Evolutionary conservation across 495 filamentous ascomycete species (phyloP).

Genomic region (Podospora comata): DNA sequence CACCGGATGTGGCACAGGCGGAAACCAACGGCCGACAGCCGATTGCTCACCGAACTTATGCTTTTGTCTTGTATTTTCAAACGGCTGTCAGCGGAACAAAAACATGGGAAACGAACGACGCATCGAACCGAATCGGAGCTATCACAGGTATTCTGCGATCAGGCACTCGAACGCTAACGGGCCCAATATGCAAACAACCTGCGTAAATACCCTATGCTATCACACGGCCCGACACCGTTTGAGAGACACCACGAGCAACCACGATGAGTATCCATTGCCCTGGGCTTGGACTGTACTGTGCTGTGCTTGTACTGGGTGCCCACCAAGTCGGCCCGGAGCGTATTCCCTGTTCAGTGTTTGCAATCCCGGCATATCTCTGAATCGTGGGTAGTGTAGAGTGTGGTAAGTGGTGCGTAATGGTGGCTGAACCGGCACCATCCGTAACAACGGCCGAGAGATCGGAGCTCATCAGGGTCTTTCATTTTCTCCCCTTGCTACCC

Average conservation of each 20-base stretch:
- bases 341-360: too few species aligned
- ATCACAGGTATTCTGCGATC: neutral
- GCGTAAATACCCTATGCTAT: neutral
- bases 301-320: too few species aligned
- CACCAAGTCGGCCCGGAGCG: too few species aligned
- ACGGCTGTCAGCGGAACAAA: neutral
- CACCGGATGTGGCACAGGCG: neutral
- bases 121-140: neutral
- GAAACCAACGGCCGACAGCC: neutral
- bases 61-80: neutral
- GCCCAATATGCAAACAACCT: neutral
- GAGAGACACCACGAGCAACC: neutral
- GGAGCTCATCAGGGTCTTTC: neutral
- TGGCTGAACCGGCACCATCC: neutral
- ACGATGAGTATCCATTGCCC: neutral
- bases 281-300: neutral
- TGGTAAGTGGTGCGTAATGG: neutral
- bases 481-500: neutral
- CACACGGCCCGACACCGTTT: neutral
- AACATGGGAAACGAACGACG: neutral
- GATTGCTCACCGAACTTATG: neutral
- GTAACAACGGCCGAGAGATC: neutral
- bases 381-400: neutral
- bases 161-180: neutral
- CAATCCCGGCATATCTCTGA: too few species aligned